These are phyloP conservation scores for Dothistroma septosporum DNA, from an alignment of 2,329 filamentous ascomycete genomes.

Conservation along the genomic window DNA sequence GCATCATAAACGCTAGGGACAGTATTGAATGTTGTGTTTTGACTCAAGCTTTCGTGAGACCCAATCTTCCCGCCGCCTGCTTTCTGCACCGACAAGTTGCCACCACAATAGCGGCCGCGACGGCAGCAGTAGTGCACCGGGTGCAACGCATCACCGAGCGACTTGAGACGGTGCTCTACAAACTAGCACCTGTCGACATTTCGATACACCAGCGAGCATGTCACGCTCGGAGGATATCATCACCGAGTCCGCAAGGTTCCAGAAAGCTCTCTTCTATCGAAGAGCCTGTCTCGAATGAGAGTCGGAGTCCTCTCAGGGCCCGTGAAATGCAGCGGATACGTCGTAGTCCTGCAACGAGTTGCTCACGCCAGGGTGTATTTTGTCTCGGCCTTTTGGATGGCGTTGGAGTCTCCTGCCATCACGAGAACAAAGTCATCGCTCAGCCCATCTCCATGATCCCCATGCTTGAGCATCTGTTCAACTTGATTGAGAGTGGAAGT, in stretches of 20 bases:
- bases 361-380: too few relatives aligned
- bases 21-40: neutral
- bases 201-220: neutral
- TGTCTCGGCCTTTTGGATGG: too few relatives aligned
- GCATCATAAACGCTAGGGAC: too few relatives aligned
- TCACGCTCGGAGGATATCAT: neutral
- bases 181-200: neutral
- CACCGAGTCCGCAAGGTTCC: neutral
- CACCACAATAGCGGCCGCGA: neutral
- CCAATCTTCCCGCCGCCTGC: neutral
- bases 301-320: too few relatives aligned
- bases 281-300: neutral
- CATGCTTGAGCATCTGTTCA: too few relatives aligned
- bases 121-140: neutral
- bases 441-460: too few relatives aligned
- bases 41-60: neutral
- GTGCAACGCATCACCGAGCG: neutral
- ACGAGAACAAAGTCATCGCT: too few relatives aligned
- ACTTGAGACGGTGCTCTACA: neutral
- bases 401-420: too few relatives aligned
- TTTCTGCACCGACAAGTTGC: neutral
- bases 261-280: conserved; percentile 1
- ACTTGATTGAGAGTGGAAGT: too few relatives aligned
- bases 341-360: too few relatives aligned
- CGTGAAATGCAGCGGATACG: too few relatives aligned